These are phyloP conservation scores for Pseudocercospora macadamiae DNA, from an alignment of 2,329 filamentous ascomycete genomes.

Conservation along the genomic window DNA sequence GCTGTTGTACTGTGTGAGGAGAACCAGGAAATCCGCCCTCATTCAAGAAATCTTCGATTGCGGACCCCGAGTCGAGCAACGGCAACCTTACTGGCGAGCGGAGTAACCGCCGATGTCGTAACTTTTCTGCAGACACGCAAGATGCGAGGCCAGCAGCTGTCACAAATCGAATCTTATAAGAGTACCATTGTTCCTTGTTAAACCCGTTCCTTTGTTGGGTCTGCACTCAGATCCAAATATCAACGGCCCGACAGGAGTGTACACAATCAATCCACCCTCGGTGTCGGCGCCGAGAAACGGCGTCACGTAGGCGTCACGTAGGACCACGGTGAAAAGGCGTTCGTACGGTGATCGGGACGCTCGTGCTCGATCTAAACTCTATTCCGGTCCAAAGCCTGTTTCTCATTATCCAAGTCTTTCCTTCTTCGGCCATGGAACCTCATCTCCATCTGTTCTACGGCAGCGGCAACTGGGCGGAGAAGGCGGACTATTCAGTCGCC, in stretches of 20 bases:
- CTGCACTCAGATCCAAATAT: not conserved
- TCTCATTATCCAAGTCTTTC: not conserved
- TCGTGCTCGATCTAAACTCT: not conserved
- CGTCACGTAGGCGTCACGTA: not conserved
- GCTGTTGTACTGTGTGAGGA: not conserved
- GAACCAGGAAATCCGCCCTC: not conserved
- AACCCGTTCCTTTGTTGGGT: not conserved
- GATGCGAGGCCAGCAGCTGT: not conserved
- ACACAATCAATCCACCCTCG: not conserved
- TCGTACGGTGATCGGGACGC: not conserved
- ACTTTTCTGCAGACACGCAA: not conserved
- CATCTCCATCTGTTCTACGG: not conserved
- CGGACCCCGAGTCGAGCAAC: not conserved
- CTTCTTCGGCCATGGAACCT: not conserved
- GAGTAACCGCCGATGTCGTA: not conserved
- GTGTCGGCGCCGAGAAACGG: not conserved
- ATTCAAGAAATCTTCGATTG: not conserved
- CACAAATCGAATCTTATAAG: not conserved
- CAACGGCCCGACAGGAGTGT: not conserved
- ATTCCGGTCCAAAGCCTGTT: not conserved
- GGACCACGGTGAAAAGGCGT: not conserved
- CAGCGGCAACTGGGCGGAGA: not conserved
- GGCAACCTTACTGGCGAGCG: not conserved
- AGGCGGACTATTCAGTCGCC: not conserved
- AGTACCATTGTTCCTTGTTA: not conserved